phyloP scores from a whole-genome alignment of 345 rosid species.

The Capsella bursapastoris region DNA sequence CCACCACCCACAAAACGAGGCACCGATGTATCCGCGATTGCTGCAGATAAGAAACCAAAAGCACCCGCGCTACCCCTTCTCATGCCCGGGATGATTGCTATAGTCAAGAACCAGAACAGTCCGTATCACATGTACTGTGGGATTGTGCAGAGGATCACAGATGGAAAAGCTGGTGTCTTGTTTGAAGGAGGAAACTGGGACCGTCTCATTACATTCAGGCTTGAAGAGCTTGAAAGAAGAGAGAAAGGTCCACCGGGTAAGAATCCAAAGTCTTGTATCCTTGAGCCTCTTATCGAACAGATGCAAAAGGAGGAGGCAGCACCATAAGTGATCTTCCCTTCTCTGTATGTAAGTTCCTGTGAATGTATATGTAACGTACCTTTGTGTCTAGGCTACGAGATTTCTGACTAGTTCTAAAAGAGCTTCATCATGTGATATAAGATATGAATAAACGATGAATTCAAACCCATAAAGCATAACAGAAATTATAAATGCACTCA shows the following conservation, averaged over 20 bases:
- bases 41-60: slow-evolving; percentile 61
- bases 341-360: slow-evolving; percentile 14
- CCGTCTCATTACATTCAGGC: slow-evolving; percentile 71
- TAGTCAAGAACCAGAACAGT: slow-evolving; percentile 75
- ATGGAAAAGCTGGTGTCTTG: slow-evolving; percentile 88
- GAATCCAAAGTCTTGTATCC: slow-evolving; percentile 78
- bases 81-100: slow-evolving; percentile 92
- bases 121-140: slow-evolving; percentile 90
- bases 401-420: slow-evolving; percentile 24
- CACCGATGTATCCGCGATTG: slow-evolving; percentile 8
- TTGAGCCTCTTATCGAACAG: slow-evolving; percentile 58
- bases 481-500: slow-evolving; percentile 9
- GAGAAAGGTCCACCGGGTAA: slow-evolving; percentile 86
- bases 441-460: slow-evolving; percentile 33
- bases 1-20: slow-evolving; percentile 40
- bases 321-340: slow-evolving; percentile 16
- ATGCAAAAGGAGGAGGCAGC: slow-evolving; percentile 37
- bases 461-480: background rate
- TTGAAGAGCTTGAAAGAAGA: slow-evolving; percentile 81
- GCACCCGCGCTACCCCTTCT: slow-evolving; percentile 76
- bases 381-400: slow-evolving; percentile 36
- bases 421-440: slow-evolving; percentile 37
- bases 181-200: slow-evolving; percentile 95
- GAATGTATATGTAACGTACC: slow-evolving; percentile 41
- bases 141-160: slow-evolving; percentile 89